These are phyloP conservation scores for Rhodotorula glutinis DNA, from an alignment of 1,284 basidiomycete species.

Conservation along the genomic window DNA sequence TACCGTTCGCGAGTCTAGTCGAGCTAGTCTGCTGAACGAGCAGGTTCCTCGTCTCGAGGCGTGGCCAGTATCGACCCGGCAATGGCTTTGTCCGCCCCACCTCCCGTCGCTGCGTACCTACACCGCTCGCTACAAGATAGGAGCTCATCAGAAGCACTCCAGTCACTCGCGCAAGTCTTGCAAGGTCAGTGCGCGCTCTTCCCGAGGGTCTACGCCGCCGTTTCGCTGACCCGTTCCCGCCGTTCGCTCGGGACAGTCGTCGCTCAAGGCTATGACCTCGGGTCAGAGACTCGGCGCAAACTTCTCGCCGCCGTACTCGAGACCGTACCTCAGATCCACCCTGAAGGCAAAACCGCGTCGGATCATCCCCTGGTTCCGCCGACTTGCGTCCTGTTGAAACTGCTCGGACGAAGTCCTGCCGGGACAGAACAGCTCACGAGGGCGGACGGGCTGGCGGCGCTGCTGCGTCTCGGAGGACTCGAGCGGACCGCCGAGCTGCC, in stretches of 20 bases:
- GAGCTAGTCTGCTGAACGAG: too few relatives aligned
- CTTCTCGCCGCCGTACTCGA: constrained; percentile 20
- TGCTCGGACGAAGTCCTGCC: constrained; percentile 30
- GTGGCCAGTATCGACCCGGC: too few relatives aligned
- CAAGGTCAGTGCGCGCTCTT: neutral
- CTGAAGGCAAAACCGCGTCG: neutral
- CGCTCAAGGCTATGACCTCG: neutral
- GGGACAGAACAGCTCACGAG: constrained; percentile 32
- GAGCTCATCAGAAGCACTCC: neutral
- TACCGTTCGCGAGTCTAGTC: too few relatives aligned
- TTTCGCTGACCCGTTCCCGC: neutral
- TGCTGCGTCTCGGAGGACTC: constrained; percentile 27
- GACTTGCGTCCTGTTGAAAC: constrained; percentile 25
- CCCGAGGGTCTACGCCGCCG: neutral
- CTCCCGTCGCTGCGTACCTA: neutral
- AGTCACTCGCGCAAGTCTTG: neutral
- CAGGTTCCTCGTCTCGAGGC: too few relatives aligned
- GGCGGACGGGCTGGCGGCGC: constrained; percentile 8
- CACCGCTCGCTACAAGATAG: constrained; percentile 8
- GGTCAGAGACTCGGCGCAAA: constrained; percentile 19
- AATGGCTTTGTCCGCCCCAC: constrained; percentile 2
- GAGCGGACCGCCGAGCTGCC: constrained; percentile 7
- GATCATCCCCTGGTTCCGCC: constrained; percentile 1
- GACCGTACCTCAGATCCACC: neutral
- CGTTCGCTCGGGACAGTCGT: neutral